A percentile compares a stretch with the other conserved stretches of the same genome.
phyloP scores from a whole-genome alignment of 2,329 filamentous ascomycete species.

The Aspergillus ruber region DNA sequence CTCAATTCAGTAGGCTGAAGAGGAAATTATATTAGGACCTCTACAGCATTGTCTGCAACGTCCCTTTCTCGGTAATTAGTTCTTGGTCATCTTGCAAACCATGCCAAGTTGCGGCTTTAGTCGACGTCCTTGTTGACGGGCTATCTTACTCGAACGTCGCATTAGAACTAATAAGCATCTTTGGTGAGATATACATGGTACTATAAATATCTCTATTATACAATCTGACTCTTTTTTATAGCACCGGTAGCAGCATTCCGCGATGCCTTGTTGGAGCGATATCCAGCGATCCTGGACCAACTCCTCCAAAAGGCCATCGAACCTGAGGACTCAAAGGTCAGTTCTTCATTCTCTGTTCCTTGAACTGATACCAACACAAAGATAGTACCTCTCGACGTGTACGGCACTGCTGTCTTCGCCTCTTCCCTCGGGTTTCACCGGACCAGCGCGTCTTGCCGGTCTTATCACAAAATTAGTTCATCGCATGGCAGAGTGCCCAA shows the following conservation, averaged over 20 bases:
- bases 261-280: constrained; percentile 25
- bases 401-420: constrained; percentile 29
- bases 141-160: constrained; percentile 48
- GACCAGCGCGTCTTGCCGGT: constrained; percentile 26
- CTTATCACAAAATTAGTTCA: constrained; percentile 28
- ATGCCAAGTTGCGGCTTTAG: constrained; percentile 44
- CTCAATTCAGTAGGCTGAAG: background rate
- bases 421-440: constrained; percentile 20
- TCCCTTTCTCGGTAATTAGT: constrained; percentile 31
- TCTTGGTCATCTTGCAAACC: constrained; percentile 44
- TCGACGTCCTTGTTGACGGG: constrained; percentile 42
- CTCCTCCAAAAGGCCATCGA: constrained; percentile 27
- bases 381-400: constrained; percentile 27
- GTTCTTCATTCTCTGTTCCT: too few relatives aligned
- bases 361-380: background rate
- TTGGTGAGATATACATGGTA: constrained; percentile 34
- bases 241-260: constrained; percentile 23
- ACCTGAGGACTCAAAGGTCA: constrained; percentile 22
- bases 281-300: constrained; percentile 29
- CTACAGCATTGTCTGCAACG: constrained; percentile 20
- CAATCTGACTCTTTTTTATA: constrained; percentile 5
- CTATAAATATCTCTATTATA: constrained; percentile 4
- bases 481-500: constrained; percentile 23
- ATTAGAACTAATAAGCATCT: constrained; percentile 42
- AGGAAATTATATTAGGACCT: constrained; percentile 20